phyloP scores from a whole-genome alignment of 1,284 basidiomycete species.

The Microbotryum silenes-acaulis region DNA sequence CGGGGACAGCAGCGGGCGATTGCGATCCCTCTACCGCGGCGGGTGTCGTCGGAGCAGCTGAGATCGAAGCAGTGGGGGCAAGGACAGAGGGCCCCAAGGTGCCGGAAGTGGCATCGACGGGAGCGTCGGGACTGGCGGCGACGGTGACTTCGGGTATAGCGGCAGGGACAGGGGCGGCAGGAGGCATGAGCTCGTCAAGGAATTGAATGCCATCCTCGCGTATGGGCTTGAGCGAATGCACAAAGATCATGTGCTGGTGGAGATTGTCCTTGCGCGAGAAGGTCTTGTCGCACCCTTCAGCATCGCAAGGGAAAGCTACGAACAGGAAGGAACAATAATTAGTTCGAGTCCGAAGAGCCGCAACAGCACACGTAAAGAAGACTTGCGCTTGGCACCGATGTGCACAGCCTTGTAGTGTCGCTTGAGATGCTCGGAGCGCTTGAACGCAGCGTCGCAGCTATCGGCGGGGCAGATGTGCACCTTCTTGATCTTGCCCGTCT shows the following conservation, averaged over 20 bases:
- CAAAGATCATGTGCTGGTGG: conserved; percentile 23
- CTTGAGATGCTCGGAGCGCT: conserved; percentile 29
- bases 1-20: too few relatives aligned
- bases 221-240: too few relatives aligned
- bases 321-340: background rate
- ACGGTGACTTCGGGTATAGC: too few relatives aligned
- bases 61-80: too few relatives aligned
- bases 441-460: conserved; percentile 31
- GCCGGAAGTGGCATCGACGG: too few relatives aligned
- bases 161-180: too few relatives aligned
- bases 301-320: conserved; percentile 26
- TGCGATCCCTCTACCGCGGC: too few relatives aligned
- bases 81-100: too few relatives aligned
- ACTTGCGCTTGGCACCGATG: conserved; percentile 28
- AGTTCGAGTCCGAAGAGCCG: background rate
- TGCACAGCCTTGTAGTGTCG: conserved; percentile 30
- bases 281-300: conserved; percentile 19
- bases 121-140: too few relatives aligned
- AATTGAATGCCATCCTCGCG: too few relatives aligned
- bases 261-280: conserved; percentile 32
- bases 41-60: too few relatives aligned
- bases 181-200: too few relatives aligned
- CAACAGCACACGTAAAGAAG: background rate
- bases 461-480: conserved; percentile 27
- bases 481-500: conserved; percentile 10